These are phyloP conservation scores for Xylaria sp. DNA, from an alignment of 2,329 filamentous ascomycete genomes.

Conservation along the genomic window DNA sequence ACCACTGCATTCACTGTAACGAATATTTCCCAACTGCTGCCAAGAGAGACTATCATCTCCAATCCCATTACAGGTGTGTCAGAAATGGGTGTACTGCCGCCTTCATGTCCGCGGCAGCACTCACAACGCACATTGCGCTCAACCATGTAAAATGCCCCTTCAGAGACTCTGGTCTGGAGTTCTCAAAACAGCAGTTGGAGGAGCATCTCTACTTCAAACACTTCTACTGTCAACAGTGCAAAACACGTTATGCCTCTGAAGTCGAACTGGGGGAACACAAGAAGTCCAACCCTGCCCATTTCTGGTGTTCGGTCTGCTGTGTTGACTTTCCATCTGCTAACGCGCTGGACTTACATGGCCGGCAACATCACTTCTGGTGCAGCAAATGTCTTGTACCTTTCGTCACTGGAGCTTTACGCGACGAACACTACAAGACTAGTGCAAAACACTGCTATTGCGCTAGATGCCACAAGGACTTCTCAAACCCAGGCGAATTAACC, in stretches of 20 bases:
- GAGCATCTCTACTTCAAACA: constrained; percentile 3
- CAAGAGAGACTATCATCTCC: not conserved
- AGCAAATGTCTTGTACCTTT: not conserved
- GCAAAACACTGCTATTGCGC: constrained; percentile 8
- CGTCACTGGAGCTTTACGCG: not conserved
- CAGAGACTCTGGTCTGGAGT: not conserved
- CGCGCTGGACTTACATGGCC: not conserved
- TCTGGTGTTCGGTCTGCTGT: constrained; percentile 17
- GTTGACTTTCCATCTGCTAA: constrained; percentile 4
- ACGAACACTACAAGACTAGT: not conserved
- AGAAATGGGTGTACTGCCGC: not conserved
- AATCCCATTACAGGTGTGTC: not conserved
- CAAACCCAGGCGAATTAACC: not conserved
- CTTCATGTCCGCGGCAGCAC: not conserved
- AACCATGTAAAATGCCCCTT: constrained; percentile 1
- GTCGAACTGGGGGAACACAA: constrained; percentile 2
- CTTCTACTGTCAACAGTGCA: constrained; percentile 3
- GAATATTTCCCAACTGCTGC: not conserved
- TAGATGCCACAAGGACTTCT: constrained; percentile 3
- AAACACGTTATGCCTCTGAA: not conserved
- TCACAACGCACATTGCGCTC: not conserved
- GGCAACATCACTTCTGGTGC: not conserved
- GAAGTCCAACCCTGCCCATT: constrained; percentile 1
- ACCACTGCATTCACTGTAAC: not conserved
- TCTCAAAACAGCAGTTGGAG: not conserved